Evolutionary conservation across 495 filamentous ascomycete genomes (phyloP), one percentile per base, ranked within the genome.

Genomic region (Aspergillus sparsus): DNA sequence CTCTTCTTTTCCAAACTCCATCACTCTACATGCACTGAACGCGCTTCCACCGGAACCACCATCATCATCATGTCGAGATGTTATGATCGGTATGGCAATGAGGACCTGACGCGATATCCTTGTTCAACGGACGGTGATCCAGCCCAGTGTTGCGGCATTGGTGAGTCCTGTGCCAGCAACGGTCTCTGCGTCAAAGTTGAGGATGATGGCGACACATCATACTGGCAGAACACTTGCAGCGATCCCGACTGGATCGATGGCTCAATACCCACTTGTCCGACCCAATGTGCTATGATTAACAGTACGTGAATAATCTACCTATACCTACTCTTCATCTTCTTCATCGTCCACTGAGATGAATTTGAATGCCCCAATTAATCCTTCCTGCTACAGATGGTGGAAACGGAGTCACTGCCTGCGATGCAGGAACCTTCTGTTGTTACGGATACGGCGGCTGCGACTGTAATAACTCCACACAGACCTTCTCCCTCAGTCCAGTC

Each of bases 401-500:
- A 34, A 36, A 35, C 34, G 49, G 49, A 35, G 32, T 52, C 34
- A 6, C 12, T 13, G 10, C 32, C 1, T 52, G 49, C 49, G 49
- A 27, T 5, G 12, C 13, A 7, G 27, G 31, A 15, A 36, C 27
- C 7, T 52, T 12, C 31, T 52, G 49, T 27, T 52, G 49, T 15
- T 36, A 52, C 34, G 49, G 49, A 52, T 52, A 35, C 31, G 12
- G 31, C 12, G 49, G 49, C 31, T 52, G 49, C 49, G 31, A 33
- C 49, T 52, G 49, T 33, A 35, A 9, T n/a, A 52, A 52, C 31
- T 35, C 11, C 0, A 52, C 49, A 2, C 8, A 52, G 49, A 33
- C 36, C 2, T 52, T 52, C 49, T 35, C 49, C 6, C 31, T 52
- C 31, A 27, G 6, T 27, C 49, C 49, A 27, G 49, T 52, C 27